Conservation (phyloP, 2,329 filamentous ascomycete species). For the Aspergillus sp. region DNA sequence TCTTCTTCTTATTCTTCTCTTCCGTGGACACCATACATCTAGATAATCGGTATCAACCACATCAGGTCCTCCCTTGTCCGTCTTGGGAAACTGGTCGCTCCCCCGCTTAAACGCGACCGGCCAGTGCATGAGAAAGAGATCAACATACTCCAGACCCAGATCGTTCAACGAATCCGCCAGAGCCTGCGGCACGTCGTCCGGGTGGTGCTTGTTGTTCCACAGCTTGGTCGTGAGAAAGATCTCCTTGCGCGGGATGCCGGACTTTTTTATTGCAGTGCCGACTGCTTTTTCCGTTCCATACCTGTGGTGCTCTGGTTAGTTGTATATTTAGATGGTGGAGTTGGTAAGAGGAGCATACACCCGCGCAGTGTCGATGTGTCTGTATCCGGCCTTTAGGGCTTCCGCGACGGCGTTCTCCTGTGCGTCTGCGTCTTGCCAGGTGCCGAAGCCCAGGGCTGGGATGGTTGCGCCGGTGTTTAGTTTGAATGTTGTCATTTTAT, state of each 20-base stretch:
- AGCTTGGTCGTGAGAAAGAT: slow-evolving; percentile 68
- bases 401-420: slow-evolving; percentile 51
- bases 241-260: slow-evolving; percentile 62
- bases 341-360: slow-evolving; percentile 31
- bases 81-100: slow-evolving; percentile 49
- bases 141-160: slow-evolving; percentile 65
- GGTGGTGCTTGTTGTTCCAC: slow-evolving; percentile 64
- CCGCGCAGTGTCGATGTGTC: slow-evolving; percentile 55
- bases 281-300: slow-evolving; percentile 68
- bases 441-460: slow-evolving; percentile 53
- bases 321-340: neutral
- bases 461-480: slow-evolving; percentile 51
- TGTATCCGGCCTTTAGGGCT: slow-evolving; percentile 53
- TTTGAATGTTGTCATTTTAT: slow-evolving; percentile 38
- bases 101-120: slow-evolving; percentile 55
- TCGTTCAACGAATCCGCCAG: slow-evolving; percentile 62
- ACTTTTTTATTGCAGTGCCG: slow-evolving; percentile 63
- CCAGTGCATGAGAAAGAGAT: slow-evolving; percentile 71
- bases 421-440: slow-evolving; percentile 54
- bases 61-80: slow-evolving; percentile 41
- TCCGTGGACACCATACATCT: slow-evolving; percentile 23
- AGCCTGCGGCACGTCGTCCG: slow-evolving; percentile 62
- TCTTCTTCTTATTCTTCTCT: no score
- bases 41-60: slow-evolving; percentile 50
- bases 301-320: slow-evolving; percentile 11